Percentiles rank a stretch among this genome's conserved stretches.
Evolutionary conservation across 495 filamentous ascomycete genomes (phyloP).

Genomic region (Penicillium salamii): DNA sequence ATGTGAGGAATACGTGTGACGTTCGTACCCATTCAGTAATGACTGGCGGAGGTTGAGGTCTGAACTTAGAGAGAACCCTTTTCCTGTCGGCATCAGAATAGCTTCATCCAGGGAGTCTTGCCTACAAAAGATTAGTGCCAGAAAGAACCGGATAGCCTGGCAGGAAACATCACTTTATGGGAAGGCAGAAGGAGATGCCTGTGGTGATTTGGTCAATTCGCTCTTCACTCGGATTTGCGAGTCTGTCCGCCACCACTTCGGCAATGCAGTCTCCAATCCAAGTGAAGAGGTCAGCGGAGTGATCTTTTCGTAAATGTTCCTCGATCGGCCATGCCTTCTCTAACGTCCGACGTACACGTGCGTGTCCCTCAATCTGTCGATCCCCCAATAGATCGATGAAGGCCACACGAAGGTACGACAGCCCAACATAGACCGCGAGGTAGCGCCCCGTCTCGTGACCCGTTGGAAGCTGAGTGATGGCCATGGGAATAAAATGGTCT

Average conservation of each 20-base stretch:
- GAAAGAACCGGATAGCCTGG: not conserved
- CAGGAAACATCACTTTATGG: slow-evolving; percentile 58
- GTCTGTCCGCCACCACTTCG: slow-evolving; percentile 55
- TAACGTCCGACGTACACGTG: slow-evolving; percentile 51
- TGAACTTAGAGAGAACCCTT: slow-evolving; percentile 70
- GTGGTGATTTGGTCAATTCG: slow-evolving; percentile 54
- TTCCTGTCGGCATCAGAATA: slow-evolving; percentile 73
- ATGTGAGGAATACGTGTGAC: slow-evolving; percentile 37
- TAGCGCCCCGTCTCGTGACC: slow-evolving; percentile 61
- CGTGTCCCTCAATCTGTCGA: slow-evolving; percentile 21
- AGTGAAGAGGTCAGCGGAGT: slow-evolving; percentile 63
- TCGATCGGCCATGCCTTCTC: slow-evolving; percentile 73
- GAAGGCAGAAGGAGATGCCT: slow-evolving; percentile 78
- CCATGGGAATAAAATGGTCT: slow-evolving; percentile 70
- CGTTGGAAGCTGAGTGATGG: slow-evolving; percentile 63
- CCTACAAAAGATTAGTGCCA: slow-evolving; percentile 32
- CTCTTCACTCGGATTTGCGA: slow-evolving; percentile 29
- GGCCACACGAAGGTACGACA: slow-evolving; percentile 70
- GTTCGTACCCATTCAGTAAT: slow-evolving; percentile 61
- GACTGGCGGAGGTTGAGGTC: slow-evolving; percentile 66
- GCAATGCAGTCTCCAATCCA: slow-evolving; percentile 75
- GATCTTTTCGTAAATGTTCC: slow-evolving; percentile 65
- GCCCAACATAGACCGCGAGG: slow-evolving; percentile 70
- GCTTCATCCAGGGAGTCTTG: slow-evolving; percentile 69
- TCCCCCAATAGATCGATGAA: slow-evolving; percentile 63